Conservation (phyloP, 768 basidiomycete genomes). For the Pulveroboletus sp. region DNA sequence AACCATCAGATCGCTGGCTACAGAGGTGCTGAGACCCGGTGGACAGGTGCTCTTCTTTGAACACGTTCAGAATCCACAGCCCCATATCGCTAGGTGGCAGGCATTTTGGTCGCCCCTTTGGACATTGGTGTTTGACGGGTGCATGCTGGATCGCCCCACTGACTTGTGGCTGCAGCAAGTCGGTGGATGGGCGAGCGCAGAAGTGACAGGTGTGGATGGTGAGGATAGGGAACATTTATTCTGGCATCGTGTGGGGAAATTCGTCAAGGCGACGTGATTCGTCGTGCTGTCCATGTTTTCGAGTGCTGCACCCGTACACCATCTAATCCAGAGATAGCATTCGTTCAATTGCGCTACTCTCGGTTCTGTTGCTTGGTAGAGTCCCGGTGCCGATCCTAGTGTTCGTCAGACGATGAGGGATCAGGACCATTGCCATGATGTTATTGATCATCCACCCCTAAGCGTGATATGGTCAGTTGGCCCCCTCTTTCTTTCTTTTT, state of each 20-base stretch:
- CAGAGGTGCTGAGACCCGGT: constrained; percentile 55
- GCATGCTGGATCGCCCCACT: constrained; percentile 55
- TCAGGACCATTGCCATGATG: no score
- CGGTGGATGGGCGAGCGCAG: constrained; percentile 46
- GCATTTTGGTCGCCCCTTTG: constrained; percentile 69
- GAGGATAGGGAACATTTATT: constrained; percentile 57
- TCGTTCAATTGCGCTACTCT: neutral
- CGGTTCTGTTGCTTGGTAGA: neutral
- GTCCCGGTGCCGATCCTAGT: neutral
- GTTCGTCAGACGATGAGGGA: neutral
- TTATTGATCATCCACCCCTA: neutral
- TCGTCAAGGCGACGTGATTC: constrained; percentile 39
- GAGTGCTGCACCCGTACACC: neutral
- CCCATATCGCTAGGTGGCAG: constrained; percentile 69
- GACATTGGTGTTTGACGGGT: constrained; percentile 56
- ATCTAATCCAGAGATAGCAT: neutral
- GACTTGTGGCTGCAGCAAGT: constrained; percentile 41
- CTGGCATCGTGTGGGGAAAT: constrained; percentile 55
- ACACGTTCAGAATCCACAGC: constrained; percentile 53
- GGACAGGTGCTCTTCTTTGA: constrained; percentile 66
- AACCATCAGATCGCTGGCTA: constrained; percentile 43
- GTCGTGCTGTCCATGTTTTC: neutral
- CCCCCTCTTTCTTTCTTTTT: neutral
- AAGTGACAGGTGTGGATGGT: constrained; percentile 44
- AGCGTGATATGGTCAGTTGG: neutral